phyloP scores from a whole-genome alignment of 306 rosid genomes.

The Carpinus viminea region DNA sequence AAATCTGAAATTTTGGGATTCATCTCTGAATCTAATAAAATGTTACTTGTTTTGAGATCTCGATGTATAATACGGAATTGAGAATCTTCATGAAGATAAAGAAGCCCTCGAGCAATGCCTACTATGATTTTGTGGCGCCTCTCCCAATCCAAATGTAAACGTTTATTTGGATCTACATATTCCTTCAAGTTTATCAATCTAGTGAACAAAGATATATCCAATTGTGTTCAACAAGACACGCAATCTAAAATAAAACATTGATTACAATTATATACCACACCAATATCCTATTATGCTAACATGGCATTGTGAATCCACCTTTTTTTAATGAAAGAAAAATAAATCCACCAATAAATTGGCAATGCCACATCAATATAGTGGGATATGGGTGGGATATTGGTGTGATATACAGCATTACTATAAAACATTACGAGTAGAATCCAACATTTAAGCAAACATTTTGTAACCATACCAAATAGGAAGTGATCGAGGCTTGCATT shows the following conservation, averaged over 20 bases:
- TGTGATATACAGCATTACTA: no score
- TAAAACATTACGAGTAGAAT: no score
- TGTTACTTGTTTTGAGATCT: constrained; percentile 47
- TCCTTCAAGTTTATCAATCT: background rate
- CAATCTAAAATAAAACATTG: no score
- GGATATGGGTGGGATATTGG: no score
- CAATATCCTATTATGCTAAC: no score
- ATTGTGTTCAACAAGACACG: background rate
- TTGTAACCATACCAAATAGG: constrained; percentile 43
- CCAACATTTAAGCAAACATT: background rate
- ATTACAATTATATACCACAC: no score
- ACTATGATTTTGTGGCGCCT: constrained; percentile 35
- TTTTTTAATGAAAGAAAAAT: no score
- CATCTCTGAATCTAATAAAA: constrained; percentile 43
- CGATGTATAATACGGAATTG: constrained; percentile 39
- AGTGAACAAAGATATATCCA: background rate
- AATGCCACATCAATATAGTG: no score
- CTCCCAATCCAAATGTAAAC: constrained; percentile 32
- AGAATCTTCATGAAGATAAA: constrained; percentile 56
- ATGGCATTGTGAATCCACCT: no score
- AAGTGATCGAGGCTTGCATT: constrained; percentile 51
- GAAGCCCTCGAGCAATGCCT: constrained; percentile 41
- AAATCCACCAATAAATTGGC: no score
- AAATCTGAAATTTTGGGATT: constrained; percentile 51
- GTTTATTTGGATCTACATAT: constrained; percentile 35